Evolutionary conservation across 768 basidiomycete species (phyloP), one percentile per base, ranked within the genome.

Genomic region (Psilocybe cubensis): DNA sequence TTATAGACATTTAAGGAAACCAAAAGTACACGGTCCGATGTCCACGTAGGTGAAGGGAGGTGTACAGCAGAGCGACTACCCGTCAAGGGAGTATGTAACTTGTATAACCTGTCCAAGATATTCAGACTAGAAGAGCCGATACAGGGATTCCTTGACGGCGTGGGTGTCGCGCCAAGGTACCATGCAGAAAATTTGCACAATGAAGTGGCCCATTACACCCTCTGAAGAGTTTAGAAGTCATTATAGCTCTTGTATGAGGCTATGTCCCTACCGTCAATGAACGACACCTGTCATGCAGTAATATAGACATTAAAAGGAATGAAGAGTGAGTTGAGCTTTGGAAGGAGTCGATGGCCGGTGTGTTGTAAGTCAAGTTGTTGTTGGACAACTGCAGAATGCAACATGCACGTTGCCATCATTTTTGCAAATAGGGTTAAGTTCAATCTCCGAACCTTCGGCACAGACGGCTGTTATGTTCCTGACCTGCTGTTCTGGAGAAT

Each of bases 11-110:
- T 50, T 50, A 24, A 44, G 31, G 49, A 9, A 12, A 7, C 51
- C 40, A 23, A n/a, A 20, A 35, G 38, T 43, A 45, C 41, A 59
- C 58, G 52, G 58, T 54, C 58, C 52, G 58, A 59, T 43, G 40
- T 57, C 33, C 49, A 49, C 29, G 24, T 29, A 21, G 12, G 17
- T n/a, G 31, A 29, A 25, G 20, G 25, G n/a, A 12, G 47, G 18
- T 18, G 35, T 17, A 18, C 5, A n/a, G 18, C 24, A 14, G 4
- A 18, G 31, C 18, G 28, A 29, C 21, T 17, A 35, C 12, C 8
- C 28, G 18, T 35, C 29, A 14, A 31, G 27, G n/a, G n/a, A 49
- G n/a, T n/a, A 24, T 29, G n/a, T 25, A 27, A 46, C 24, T 27
- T 14, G 12, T 11, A 17, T 11, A 38, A 14, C 8, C 35, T 9